These are phyloP conservation scores for Zygnema cylindricum DNA, from an alignment of 139 green algal species.

Conservation along the genomic window DNA sequence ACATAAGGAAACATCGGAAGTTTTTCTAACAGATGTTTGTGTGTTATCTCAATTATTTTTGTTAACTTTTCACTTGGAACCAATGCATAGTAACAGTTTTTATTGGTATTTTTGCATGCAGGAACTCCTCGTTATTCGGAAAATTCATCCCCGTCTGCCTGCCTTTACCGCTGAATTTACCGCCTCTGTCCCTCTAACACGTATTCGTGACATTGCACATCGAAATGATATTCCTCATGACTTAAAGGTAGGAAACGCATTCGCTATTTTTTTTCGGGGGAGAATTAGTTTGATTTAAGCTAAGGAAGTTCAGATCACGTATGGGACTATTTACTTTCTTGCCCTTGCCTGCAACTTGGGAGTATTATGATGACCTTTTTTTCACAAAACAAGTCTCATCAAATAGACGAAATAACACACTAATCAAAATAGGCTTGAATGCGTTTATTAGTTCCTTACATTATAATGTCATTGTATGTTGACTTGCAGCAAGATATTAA, in stretches of 20 bases:
- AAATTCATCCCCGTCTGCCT: slow-evolving; percentile 75
- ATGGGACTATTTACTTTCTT: neutral
- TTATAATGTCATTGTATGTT: neutral
- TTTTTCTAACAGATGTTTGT: neutral
- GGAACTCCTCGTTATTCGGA: slow-evolving; percentile 51
- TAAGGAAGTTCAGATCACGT: neutral
- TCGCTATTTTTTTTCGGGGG: neutral
- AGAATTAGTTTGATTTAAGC: neutral
- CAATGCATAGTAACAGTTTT: neutral
- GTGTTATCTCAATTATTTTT: neutral
- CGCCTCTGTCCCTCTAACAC: slow-evolving; percentile 84
- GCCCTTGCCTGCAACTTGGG: neutral
- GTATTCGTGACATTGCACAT: slow-evolving; percentile 97
- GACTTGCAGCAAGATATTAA: slow-evolving; percentile 90
- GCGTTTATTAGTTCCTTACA: too few species aligned
- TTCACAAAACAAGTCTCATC: too few species aligned
- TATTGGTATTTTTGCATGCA: slow-evolving; percentile 11
- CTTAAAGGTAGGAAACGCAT: slow-evolving; percentile 55
- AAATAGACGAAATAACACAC: too few species aligned
- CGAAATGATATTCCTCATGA: slow-evolving; percentile 69
- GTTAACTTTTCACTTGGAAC: neutral
- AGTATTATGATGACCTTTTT: neutral
- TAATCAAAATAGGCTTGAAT: too few species aligned
- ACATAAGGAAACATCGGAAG: slow-evolving; percentile 7
- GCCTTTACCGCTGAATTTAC: slow-evolving; percentile 91